These are phyloP conservation scores for Colletotrichum plurivorum DNA, from an alignment of 2,329 filamentous ascomycete species.

Conservation along the genomic window DNA sequence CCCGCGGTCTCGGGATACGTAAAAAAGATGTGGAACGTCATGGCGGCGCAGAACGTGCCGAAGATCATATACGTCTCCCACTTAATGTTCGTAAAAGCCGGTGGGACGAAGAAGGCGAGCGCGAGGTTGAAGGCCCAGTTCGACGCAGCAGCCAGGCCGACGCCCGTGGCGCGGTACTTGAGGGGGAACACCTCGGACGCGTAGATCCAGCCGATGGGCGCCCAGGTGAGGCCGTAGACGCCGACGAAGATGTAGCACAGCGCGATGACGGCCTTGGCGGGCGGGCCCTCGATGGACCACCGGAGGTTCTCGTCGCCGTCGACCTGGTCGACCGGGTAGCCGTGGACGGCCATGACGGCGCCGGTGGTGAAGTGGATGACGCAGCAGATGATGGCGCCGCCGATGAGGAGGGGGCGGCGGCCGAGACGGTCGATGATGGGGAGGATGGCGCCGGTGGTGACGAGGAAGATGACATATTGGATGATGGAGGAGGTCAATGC, in stretches of 20 bases:
- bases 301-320: conserved; percentile 61
- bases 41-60: conserved; percentile 38
- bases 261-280: conserved; percentile 66
- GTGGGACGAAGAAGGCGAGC: conserved; percentile 63
- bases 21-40: conserved; percentile 45
- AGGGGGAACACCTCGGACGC: conserved; percentile 58
- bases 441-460: conserved; percentile 65
- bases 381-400: conserved; percentile 61
- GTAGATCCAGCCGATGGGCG: conserved; percentile 50
- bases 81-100: conserved; percentile 44
- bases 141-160: conserved; percentile 64
- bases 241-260: conserved; percentile 60
- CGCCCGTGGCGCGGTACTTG: conserved; percentile 65
- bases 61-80: conserved; percentile 46
- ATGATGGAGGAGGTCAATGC: conserved; percentile 66
- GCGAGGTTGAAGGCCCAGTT: conserved; percentile 68
- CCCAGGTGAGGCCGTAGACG: conserved; percentile 50
- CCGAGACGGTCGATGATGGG: conserved; percentile 65
- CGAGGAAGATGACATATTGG: conserved; percentile 69
- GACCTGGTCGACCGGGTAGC: conserved; percentile 58
- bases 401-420: conserved; percentile 61
- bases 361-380: conserved; percentile 63
- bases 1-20: conserved; percentile 49
- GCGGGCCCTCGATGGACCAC: conserved; percentile 59
- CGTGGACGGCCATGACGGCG: conserved; percentile 64